Percentiles rank a stretch among this genome's conserved stretches.
Evolutionary conservation across 2,329 filamentous ascomycete genomes (phyloP).

Genomic region (Verticillium nubilum): DNA sequence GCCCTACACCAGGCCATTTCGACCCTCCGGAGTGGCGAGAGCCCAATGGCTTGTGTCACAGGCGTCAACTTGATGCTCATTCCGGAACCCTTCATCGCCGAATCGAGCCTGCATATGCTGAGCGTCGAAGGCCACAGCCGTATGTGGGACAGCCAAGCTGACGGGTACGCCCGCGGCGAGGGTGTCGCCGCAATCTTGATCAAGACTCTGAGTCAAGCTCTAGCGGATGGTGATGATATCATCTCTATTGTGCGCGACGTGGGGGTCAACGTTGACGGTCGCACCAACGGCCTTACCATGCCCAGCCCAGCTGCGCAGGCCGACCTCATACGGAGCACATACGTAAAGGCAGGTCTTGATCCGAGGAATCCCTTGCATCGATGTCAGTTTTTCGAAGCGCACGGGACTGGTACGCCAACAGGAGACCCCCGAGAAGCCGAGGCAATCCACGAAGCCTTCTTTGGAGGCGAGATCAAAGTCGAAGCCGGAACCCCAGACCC

Average conservation of each 20-base stretch:
- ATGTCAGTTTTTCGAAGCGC: slow-evolving; percentile 20
- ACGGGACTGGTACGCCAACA: slow-evolving; percentile 31
- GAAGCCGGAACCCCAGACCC: too few species aligned
- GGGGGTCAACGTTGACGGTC: slow-evolving; percentile 16
- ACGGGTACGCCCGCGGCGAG: slow-evolving; percentile 47
- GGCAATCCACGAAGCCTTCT: slow-evolving; percentile 17
- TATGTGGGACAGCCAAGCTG: slow-evolving; percentile 31
- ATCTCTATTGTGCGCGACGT: slow-evolving; percentile 17
- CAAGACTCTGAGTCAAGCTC: slow-evolving; percentile 37
- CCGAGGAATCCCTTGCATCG: slow-evolving; percentile 2
- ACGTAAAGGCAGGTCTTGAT: slow-evolving; percentile 11
- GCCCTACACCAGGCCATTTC: slow-evolving; percentile 25
- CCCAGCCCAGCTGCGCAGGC: slow-evolving; percentile 25
- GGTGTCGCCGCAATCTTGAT: slow-evolving; percentile 40
- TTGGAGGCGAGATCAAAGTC: too few species aligned
- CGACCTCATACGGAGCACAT: slow-evolving; percentile 18
- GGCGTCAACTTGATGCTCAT: slow-evolving; percentile 24
- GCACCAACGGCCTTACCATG: slow-evolving; percentile 27
- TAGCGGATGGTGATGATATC: slow-evolving; percentile 24
- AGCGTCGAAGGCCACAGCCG: slow-evolving; percentile 18
- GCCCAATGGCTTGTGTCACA: slow-evolving; percentile 22
- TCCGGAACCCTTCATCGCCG: slow-evolving; percentile 1
- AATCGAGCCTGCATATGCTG: slow-evolving; percentile 19
- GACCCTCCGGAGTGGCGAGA: slow-evolving; percentile 19
- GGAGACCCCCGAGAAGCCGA: slow-evolving; percentile 31